phyloP scores from a whole-genome alignment of 2,329 filamentous ascomycete genomes.

The Elsinoe fawcettii region DNA sequence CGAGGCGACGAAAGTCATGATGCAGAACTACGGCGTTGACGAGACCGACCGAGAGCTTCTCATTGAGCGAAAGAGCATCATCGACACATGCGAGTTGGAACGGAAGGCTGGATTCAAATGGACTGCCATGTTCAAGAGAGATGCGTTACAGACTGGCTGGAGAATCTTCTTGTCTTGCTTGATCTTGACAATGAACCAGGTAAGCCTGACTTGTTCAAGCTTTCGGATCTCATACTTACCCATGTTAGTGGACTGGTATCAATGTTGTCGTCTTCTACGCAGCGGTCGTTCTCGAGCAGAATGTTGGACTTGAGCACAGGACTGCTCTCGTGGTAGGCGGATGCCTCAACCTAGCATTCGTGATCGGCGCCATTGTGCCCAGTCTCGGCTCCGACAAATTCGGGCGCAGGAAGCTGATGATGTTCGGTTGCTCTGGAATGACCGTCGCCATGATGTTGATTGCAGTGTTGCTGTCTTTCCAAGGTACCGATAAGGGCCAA shows the following conservation, averaged over 20 bases:
- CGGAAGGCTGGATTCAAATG: slow-evolving; percentile 27
- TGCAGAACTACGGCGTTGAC: slow-evolving; percentile 22
- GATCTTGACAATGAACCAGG: slow-evolving; percentile 34
- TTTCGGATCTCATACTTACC: neutral
- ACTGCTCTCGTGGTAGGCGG: slow-evolving; percentile 39
- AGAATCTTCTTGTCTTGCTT: slow-evolving; percentile 32
- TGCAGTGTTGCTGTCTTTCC: slow-evolving; percentile 35
- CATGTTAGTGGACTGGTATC: slow-evolving; percentile 23
- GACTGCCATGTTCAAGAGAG: slow-evolving; percentile 29
- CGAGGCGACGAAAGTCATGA: slow-evolving; percentile 23
- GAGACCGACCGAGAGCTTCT: slow-evolving; percentile 22
- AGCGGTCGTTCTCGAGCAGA: slow-evolving; percentile 35
- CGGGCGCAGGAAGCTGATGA: slow-evolving; percentile 26
- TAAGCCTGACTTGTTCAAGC: slow-evolving; percentile 16
- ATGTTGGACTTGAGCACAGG: slow-evolving; percentile 37
- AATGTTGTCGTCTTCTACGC: slow-evolving; percentile 36
- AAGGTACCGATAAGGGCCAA: slow-evolving; percentile 30
- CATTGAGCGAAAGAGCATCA: slow-evolving; percentile 25
- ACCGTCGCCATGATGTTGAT: slow-evolving; percentile 32
- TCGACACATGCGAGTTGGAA: slow-evolving; percentile 30
- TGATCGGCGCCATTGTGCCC: slow-evolving; percentile 36
- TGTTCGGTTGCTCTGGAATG: slow-evolving; percentile 21
- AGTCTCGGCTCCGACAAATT: slow-evolving; percentile 37
- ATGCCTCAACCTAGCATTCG: slow-evolving; percentile 30
- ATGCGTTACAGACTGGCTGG: slow-evolving; percentile 30